Base-by-base conservation (phyloP, 2,329 filamentous ascomycete genomes). In the Penicillium sp. region DNA sequence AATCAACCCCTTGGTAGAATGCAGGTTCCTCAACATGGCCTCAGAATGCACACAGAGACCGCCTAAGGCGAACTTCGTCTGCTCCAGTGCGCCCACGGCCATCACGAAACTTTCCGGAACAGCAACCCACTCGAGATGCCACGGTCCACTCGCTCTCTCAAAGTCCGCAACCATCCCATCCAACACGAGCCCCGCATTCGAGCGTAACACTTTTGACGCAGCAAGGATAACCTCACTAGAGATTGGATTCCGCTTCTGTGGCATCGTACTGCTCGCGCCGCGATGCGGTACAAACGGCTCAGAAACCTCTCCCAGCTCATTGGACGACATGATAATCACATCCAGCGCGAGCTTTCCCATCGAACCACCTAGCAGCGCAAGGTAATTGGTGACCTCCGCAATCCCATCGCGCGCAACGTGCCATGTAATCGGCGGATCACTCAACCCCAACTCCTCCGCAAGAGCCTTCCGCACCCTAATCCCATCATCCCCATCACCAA, bases 81-180 rank as follows among this genome's bases (percentile, higher is more conserved):
- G 85, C 54, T 82, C 75, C 15, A 87, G 71, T 0, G 84, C 80
- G 0, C 84, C 84, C 1, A 84, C 81, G 3, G 79, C 81, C 31
- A 84, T 74, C 6, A 86, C 81, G 62, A 86, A 87, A 48, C 79
- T 82, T 58, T 83, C 80, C 0, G 85, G 84, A 0, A 87, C 71
- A 9, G 84, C 84, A 3, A 82, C 80, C 85, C 84, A 87, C 66
- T 87, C 85, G 7, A 87, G 71, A 71, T 87, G 84, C 85, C 85
- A 87, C 0, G 85, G 84, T 0, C 85, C 84, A 8, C 82, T 84
- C 0, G 84, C 84, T 1, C 85, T 80, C 69, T 87, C 85, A 56
- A 86, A 86, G 63, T 86, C 85, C 0, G 80, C 79, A 0, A 87
- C 82, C 85, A 87, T 86, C 1, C 78, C 83, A 64, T 86, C 84